phyloP scores from a whole-genome alignment of 345 rosid species.

The Populus euphratica region DNA sequence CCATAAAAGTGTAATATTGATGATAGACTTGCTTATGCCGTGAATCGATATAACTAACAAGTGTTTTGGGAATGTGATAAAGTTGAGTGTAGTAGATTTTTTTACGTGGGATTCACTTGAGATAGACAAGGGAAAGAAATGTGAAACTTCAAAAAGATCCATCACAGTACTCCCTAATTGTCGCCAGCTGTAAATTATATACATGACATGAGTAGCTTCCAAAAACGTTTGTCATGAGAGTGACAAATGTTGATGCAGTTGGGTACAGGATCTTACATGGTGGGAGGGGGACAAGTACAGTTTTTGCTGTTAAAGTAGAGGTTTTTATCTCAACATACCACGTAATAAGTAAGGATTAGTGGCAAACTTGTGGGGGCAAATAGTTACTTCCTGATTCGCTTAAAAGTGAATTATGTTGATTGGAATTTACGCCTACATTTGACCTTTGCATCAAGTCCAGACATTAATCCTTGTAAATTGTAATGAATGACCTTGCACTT shows the following conservation, averaged over 20 bases:
- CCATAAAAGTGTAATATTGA: too few relatives aligned
- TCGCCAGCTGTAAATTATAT: too few relatives aligned
- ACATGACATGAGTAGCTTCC: neutral
- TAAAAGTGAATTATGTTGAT: neutral
- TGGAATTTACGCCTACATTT: neutral
- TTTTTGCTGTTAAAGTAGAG: conserved; percentile 20
- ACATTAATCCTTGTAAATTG: neutral
- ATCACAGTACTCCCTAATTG: too few relatives aligned
- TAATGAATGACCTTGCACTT: neutral
- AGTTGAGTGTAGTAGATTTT: too few relatives aligned
- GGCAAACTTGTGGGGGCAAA: conserved; percentile 20
- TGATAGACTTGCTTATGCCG: too few relatives aligned
- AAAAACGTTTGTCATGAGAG: neutral
- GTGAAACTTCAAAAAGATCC: too few relatives aligned
- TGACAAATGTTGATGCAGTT: neutral
- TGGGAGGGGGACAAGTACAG: conserved; percentile 19
- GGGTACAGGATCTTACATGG: neutral
- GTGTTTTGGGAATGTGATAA: too few relatives aligned
- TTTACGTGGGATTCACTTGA: too few relatives aligned
- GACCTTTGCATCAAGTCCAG: neutral
- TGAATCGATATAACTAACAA: too few relatives aligned
- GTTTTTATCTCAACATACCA: conserved; percentile 5
- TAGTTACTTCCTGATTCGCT: neutral
- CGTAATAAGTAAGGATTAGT: conserved; percentile 1
- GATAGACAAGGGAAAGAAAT: too few relatives aligned